Evolutionary conservation across 129 eudicot genomes (phyloP).

Genomic region (Dittrichia graveolens): DNA sequence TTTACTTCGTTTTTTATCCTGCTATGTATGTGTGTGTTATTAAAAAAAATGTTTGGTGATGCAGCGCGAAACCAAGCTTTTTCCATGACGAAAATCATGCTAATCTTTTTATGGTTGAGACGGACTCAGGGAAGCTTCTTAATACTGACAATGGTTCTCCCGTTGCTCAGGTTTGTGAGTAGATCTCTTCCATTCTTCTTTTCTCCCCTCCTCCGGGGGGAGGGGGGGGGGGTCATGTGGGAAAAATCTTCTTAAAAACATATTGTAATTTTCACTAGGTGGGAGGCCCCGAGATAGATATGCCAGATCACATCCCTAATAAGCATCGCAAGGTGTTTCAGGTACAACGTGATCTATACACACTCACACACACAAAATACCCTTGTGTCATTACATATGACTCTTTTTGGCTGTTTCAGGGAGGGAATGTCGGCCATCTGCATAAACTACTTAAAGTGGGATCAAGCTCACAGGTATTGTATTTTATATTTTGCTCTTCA

Average conservation of each 20-base stretch:
- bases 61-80: conserved; percentile 94
- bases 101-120: conserved; percentile 81
- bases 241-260: not conserved
- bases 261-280: conserved; percentile 43
- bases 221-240: no score
- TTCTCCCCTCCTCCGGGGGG: not conserved
- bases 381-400: not conserved
- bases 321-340: conserved; percentile 69
- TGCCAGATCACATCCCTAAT: conserved; percentile 50
- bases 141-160: conserved; percentile 97
- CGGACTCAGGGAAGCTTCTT: conserved; percentile 83
- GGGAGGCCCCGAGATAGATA: conserved; percentile 49
- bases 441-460: conserved; percentile 78
- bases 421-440: conserved; percentile 96
- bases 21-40: not conserved
- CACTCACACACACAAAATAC: no score
- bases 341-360: conserved; percentile 40
- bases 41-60: not conserved
- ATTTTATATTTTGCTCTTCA: not conserved
- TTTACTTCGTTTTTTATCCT: not conserved
- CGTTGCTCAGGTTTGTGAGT: conserved; percentile 75
- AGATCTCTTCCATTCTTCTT: conserved; percentile 4
- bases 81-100: conserved; percentile 94
- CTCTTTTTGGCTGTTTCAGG: conserved; percentile 49
- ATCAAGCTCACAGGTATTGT: conserved; percentile 89